These are phyloP conservation scores for Neurospora sp. DNA, from an alignment of 495 filamentous ascomycete genomes.

Conservation along the genomic window DNA sequence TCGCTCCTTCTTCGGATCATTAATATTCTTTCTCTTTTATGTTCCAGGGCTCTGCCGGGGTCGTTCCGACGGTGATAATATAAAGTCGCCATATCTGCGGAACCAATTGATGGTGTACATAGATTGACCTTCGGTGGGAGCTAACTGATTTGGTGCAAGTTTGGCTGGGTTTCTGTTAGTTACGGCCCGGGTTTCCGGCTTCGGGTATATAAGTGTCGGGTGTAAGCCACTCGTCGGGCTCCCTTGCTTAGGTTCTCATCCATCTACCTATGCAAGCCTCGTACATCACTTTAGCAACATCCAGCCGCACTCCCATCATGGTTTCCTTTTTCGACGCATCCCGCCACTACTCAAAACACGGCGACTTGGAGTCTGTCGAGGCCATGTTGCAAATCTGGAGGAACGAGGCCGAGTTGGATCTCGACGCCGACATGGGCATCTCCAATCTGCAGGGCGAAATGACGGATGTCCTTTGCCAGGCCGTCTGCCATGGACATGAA, in stretches of 20 bases:
- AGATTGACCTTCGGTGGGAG: not conserved
- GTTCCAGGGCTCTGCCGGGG: not conserved
- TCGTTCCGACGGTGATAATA: not conserved
- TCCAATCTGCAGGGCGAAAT: not conserved
- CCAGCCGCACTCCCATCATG: not conserved
- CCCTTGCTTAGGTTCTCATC: not conserved
- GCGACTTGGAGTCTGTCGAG: not conserved
- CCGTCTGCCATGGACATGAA: not conserved
- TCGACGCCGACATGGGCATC: not conserved
- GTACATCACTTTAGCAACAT: not conserved
- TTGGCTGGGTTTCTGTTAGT: not conserved
- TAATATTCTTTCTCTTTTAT: no score
- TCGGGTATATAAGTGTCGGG: not conserved
- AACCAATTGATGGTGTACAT: not conserved
- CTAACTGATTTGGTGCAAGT: not conserved
- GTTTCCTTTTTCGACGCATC: not conserved
- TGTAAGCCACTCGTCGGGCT: not conserved
- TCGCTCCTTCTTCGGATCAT: not conserved
- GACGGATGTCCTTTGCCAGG: not conserved
- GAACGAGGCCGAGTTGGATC: not conserved
- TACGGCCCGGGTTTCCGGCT: not conserved
- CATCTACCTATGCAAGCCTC: not conserved
- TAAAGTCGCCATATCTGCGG: not conserved
- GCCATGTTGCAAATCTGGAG: not conserved
- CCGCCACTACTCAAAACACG: not conserved